Percentiles rank a stretch among this genome's conserved stretches.
Evolutionary conservation across 1,284 basidiomycete genomes (phyloP).

Genomic region (Lignosus rhinocerotis): DNA sequence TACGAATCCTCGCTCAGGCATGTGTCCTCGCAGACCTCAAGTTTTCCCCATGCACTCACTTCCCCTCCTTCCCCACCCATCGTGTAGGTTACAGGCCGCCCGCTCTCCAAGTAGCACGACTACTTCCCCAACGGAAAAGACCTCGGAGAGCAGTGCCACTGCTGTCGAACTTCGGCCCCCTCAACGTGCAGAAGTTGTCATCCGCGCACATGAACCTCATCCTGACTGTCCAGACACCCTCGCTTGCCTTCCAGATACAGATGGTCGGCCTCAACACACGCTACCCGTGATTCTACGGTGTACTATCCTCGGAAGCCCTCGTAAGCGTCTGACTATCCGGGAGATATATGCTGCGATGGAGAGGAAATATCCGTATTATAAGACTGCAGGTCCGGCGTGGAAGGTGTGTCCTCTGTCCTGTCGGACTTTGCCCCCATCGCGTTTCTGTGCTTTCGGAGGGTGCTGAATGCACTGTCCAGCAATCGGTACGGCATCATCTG

Average conservation of each 20-base stretch:
- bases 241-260: constrained; percentile 73
- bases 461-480: constrained; percentile 43
- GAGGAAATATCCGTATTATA: constrained; percentile 76
- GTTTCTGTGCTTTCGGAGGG: constrained; percentile 3
- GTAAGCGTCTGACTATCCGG: constrained; percentile 74
- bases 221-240: constrained; percentile 75
- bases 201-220: constrained; percentile 45
- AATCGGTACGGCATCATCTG: constrained; percentile 81
- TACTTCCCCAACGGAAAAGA: constrained; percentile 22
- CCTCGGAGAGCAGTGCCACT: constrained; percentile 24
- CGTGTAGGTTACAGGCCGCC: constrained; percentile 21
- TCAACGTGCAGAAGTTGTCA: constrained; percentile 24
- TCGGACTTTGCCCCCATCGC: constrained; percentile 10
- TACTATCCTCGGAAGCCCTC: constrained; percentile 73
- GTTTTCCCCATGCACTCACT: constrained; percentile 8
- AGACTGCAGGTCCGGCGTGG: constrained; percentile 76
- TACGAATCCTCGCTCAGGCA: constrained; percentile 31
- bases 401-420: constrained; percentile 50
- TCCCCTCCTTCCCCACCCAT: constrained; percentile 2
- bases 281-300: constrained; percentile 79
- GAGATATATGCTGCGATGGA: constrained; percentile 85
- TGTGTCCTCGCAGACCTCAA: constrained; percentile 6
- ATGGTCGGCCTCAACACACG: constrained; percentile 75
- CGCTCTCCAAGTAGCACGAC: constrained; percentile 25
- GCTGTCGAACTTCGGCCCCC: constrained; percentile 28